A percentile compares a stretch with the other conserved stretches of the same genome.
Conservation (phyloP, 805 yeast genomes). For the Hanseniaspora jakobsenii region DNA sequence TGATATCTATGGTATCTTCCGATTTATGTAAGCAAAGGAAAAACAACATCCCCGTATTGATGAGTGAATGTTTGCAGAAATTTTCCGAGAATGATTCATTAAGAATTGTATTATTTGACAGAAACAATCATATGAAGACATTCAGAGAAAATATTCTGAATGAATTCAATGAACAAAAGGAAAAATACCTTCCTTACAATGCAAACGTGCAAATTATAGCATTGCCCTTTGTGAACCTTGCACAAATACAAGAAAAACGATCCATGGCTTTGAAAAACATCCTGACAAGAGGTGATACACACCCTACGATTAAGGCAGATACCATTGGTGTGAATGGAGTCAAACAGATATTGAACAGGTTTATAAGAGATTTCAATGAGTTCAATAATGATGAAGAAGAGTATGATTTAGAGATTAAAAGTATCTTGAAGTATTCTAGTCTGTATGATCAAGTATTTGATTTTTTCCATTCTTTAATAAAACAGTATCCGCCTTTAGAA, state of each 20-base stretch:
- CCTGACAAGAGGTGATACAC: slow-evolving; percentile 66
- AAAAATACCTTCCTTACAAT: slow-evolving; percentile 33
- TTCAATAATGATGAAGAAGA: slow-evolving; percentile 51
- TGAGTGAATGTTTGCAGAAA: slow-evolving; percentile 35
- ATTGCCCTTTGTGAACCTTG: slow-evolving; percentile 31
- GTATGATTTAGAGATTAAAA: slow-evolving; percentile 23
- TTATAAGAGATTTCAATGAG: slow-evolving; percentile 52
- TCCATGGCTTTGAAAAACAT: slow-evolving; percentile 50
- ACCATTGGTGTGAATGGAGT: slow-evolving; percentile 40
- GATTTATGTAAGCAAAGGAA: slow-evolving; percentile 57
- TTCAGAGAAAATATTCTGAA: slow-evolving; percentile 61
- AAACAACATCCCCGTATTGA: slow-evolving; percentile 37
- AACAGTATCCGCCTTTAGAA: too few relatives aligned
- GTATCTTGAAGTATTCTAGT: slow-evolving; percentile 41
- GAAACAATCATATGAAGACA: slow-evolving; percentile 63
- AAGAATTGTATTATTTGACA: slow-evolving; percentile 57
- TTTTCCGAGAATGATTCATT: slow-evolving; percentile 25
- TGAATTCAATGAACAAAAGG: slow-evolving; percentile 36
- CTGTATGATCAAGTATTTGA: slow-evolving; percentile 32
- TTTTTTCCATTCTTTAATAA: slow-evolving; percentile 36
- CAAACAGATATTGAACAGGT: slow-evolving; percentile 57
- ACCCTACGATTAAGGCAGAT: slow-evolving; percentile 59
- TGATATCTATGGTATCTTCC: slow-evolving; percentile 60
- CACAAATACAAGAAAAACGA: slow-evolving; percentile 31
- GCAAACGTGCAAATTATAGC: slow-evolving; percentile 49